Percentiles rank a stretch among this genome's conserved stretches.
Evolutionary conservation across 345 rosid species (phyloP).

Genomic region (Arabidopsis arenosa): DNA sequence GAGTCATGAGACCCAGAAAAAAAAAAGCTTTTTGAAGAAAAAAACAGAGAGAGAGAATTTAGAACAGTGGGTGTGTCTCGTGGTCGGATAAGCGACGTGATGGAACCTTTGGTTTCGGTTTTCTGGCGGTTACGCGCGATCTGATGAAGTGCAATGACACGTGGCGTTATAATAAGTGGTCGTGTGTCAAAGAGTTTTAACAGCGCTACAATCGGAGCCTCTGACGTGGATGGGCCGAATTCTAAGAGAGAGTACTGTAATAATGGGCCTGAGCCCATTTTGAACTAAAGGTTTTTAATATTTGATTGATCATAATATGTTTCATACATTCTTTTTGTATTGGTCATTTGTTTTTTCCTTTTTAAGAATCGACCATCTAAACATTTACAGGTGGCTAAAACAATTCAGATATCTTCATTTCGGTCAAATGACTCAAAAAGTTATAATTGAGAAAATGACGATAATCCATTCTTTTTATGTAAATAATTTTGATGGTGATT

Average conservation of each 20-base stretch:
- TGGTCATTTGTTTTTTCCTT: no score
- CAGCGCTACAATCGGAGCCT: constrained; percentile 26
- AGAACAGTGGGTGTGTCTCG: constrained; percentile 19
- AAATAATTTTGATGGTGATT: no score
- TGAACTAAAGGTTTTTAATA: no score
- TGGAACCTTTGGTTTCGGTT: constrained; percentile 15
- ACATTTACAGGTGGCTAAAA: no score
- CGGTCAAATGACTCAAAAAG: no score
- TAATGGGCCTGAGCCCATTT: constrained; percentile 5
- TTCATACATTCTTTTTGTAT: no score
- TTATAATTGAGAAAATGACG: no score
- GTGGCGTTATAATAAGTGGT: constrained; percentile 9
- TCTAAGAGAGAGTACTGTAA: background rate
- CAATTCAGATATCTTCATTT: no score
- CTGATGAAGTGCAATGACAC: constrained; percentile 13
- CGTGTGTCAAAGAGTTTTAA: constrained; percentile 15
- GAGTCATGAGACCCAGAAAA: background rate
- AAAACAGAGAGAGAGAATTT: background rate
- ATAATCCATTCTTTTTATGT: no score
- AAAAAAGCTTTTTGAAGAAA: background rate
- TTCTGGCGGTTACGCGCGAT: constrained; percentile 31
- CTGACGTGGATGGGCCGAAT: constrained; percentile 20
- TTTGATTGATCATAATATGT: background rate
- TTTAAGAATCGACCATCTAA: no score
- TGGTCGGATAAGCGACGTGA: constrained; percentile 35